Percentiles rank a stretch among this genome's conserved stretches.
phyloP scores from a whole-genome alignment of 768 basidiomycete genomes.

The Fibroporia radiculosa region DNA sequence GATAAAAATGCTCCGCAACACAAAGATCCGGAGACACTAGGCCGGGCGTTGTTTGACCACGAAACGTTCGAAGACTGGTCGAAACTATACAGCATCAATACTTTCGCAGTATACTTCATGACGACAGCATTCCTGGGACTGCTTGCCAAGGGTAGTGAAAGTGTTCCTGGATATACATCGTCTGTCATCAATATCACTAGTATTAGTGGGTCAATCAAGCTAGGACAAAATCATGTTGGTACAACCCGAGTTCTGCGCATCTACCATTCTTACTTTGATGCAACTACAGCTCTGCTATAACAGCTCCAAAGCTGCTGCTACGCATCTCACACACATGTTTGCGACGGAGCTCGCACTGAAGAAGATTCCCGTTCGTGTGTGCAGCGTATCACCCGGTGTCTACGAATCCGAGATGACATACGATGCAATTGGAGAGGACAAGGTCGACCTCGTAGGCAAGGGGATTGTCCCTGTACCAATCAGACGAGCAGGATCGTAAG shows the following conservation, averaged over 20 bases:
- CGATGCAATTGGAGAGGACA: slow-evolving; percentile 37
- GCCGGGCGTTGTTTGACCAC: slow-evolving; percentile 62
- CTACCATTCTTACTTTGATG: not conserved
- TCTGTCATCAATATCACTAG: slow-evolving; percentile 73
- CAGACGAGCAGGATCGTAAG: slow-evolving; percentile 58
- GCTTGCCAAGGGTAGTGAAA: slow-evolving; percentile 63
- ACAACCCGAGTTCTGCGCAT: not conserved
- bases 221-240: slow-evolving; percentile 74
- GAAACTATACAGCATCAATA: slow-evolving; percentile 56
- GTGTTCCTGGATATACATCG: slow-evolving; percentile 48
- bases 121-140: slow-evolving; percentile 72
- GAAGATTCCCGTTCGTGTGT: slow-evolving; percentile 57
- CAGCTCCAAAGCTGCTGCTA: slow-evolving; percentile 69
- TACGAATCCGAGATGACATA: slow-evolving; percentile 72
- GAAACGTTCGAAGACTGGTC: slow-evolving; percentile 60
- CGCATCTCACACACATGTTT: slow-evolving; percentile 71
- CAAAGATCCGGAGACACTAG: slow-evolving; percentile 56
- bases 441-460: slow-evolving; percentile 48
- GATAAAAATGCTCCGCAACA: slow-evolving; percentile 48
- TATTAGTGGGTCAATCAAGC: slow-evolving; percentile 62
- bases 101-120: slow-evolving; percentile 71
- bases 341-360: slow-evolving; percentile 70
- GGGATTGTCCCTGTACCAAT: slow-evolving; percentile 57
- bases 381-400: slow-evolving; percentile 69
- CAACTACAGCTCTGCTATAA: slow-evolving; percentile 67